Base-by-base conservation (phyloP, 2,329 filamentous ascomycete species). In the Aspergillaceae sp. region DNA sequence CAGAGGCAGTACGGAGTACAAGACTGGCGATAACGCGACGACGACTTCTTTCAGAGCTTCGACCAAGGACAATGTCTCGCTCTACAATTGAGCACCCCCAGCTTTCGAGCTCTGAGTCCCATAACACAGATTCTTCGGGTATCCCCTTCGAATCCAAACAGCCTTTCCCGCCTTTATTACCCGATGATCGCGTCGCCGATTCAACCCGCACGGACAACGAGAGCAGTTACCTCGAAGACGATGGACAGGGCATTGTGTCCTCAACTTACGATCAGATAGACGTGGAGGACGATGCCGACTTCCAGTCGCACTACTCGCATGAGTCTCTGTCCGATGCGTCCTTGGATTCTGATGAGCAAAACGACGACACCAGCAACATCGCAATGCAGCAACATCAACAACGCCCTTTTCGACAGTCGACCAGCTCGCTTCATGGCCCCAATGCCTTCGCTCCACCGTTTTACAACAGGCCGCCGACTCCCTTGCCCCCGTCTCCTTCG, bases 401-500 rank as follows among this genome's bases (percentile, higher is more conserved):
- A 46, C 63, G 62, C 33, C 63, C 67, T 11, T 68, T 70, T 46
- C 61, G 63, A 44, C 67, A 68, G 42, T 71, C 68, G 4, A 60
- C 62, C 29, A 59, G 63, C 42, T 71, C 69, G 2, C 61, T 71
- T 27, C 62, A 69, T 33, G 65, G 67, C 5, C 63, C 67, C 7
- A 68, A 71, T 59, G 66, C 61, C 47, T 86, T 84, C 64, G 79
- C 77, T 7, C 92, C 92, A 28, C 92, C 92, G 10, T 97, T 97
- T 74, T 98, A 98, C 74, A 94, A 94, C 53, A 82, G 91, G 3
- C 92, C 92, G n/a, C 92, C 92, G 0, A 96, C 89, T 2, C 91
- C 92, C 3, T 75, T 97, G 0, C 92, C 92, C 0, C 91, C 91
- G 0, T 95, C 89, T 1, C 92, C 92, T 0, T 94, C 87, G 1